Percentiles rank a stretch among this genome's conserved stretches.
These are phyloP conservation scores for Camellia granthamiana DNA, from an alignment of 148 eudicot species.

Conservation along the genomic window DNA sequence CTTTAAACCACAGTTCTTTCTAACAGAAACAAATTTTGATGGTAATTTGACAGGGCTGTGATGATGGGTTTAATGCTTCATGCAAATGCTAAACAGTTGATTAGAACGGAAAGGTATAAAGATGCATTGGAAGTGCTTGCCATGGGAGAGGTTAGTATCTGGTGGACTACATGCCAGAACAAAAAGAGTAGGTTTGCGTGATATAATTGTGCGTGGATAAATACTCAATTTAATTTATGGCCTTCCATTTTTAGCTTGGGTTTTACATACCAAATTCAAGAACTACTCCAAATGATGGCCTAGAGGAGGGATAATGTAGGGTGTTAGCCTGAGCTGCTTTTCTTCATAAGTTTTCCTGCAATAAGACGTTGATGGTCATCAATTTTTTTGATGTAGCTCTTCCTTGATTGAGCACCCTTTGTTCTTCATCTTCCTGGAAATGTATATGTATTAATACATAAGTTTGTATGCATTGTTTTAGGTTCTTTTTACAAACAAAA, in stretches of 20 bases:
- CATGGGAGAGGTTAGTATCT: conserved; percentile 84
- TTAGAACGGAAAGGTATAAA: conserved; percentile 46
- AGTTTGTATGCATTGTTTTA: neutral
- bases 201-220: too few species aligned
- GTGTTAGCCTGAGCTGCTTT: neutral
- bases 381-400: neutral
- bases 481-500: too few species aligned
- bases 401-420: conserved; percentile 3
- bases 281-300: neutral
- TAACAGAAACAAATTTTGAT: neutral
- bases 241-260: neutral
- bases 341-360: neutral
- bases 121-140: conserved; percentile 87
- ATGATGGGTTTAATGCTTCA: conserved; percentile 99
- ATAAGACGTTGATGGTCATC: neutral
- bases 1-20: neutral
- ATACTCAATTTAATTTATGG: neutral
- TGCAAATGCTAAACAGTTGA: conserved; percentile 63
- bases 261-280: neutral
- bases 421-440: neutral
- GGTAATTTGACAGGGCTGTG: conserved; percentile 54
- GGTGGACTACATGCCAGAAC: conserved; percentile 3
- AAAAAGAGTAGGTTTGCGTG: neutral
- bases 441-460: neutral
- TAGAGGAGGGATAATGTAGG: neutral